Conservation (phyloP, 2,329 filamentous ascomycete genomes). For the Cercospora zeae-maydis region DNA sequence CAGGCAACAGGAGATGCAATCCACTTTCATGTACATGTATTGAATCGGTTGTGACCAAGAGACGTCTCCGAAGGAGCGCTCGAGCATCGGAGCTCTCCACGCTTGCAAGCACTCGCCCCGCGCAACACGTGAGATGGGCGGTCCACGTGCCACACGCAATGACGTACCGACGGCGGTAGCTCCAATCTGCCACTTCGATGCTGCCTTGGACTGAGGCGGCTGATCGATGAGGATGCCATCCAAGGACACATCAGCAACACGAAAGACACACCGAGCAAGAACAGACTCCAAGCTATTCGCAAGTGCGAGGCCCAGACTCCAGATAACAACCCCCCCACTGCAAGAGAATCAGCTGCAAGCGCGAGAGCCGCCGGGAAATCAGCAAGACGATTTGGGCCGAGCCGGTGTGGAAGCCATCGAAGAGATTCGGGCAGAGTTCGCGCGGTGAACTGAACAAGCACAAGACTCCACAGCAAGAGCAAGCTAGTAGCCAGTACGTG, state of each 20-base stretch:
- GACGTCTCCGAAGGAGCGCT: not conserved
- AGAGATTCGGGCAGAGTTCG: not conserved
- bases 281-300: constrained; percentile 1
- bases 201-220: not conserved
- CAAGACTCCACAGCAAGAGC: not conserved
- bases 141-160: not conserved
- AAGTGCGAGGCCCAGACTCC: not conserved
- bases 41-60: not conserved
- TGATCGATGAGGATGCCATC: not conserved
- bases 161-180: not conserved
- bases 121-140: not conserved
- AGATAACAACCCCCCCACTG: not conserved
- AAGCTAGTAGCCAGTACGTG: constrained; percentile 8
- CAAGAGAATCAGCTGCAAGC: not conserved
- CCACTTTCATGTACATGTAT: not conserved
- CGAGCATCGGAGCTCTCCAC: not conserved
- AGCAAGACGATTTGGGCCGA: not conserved
- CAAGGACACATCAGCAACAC: not conserved
- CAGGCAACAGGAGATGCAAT: not conserved
- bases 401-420: constrained; percentile 1
- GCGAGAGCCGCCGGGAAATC: not conserved
- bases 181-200: not conserved
- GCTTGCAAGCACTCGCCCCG: not conserved
- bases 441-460: not conserved
- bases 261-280: not conserved